These are phyloP conservation scores for Taphrina sp. DNA, from an alignment of 1,139 yeast genomes.

Conservation along the genomic window DNA sequence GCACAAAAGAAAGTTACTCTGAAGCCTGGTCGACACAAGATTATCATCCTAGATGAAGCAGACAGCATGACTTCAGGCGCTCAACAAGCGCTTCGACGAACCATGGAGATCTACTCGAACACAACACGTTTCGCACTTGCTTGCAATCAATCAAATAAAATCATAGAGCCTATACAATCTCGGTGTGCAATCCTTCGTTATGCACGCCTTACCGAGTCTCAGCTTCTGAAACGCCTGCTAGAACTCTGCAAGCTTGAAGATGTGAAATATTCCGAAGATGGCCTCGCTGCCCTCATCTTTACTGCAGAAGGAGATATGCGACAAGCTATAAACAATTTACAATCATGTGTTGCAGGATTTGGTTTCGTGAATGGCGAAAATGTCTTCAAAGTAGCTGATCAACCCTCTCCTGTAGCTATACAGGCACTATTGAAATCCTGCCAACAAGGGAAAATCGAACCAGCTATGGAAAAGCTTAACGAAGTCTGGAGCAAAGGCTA, in stretches of 20 bases:
- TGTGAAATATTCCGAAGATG: constrained; percentile 81
- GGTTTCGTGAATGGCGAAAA: constrained; percentile 84
- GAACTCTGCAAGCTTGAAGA: constrained; percentile 69
- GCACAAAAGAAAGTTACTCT: constrained; percentile 85
- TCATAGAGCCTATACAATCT: constrained; percentile 93
- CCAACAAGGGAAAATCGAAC: constrained; percentile 56
- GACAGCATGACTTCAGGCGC: constrained; percentile 99
- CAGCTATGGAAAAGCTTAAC: constrained; percentile 64
- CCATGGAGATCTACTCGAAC: constrained; percentile 93
- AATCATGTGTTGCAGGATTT: constrained; percentile 91
- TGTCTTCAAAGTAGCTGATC: constrained; percentile 92
- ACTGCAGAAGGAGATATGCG: constrained; percentile 99
- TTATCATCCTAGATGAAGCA: constrained; percentile 88
- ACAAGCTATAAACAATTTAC: constrained; percentile 91
- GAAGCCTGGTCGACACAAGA: constrained; percentile 78
- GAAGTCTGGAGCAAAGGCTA: constrained; percentile 86
- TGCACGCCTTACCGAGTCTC: constrained; percentile 75
- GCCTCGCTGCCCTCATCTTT: constrained; percentile 88
- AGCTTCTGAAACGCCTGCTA: constrained; percentile 72
- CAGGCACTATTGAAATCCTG: constrained; percentile 68
- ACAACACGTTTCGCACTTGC: constrained; percentile 97
- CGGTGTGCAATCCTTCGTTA: constrained; percentile 94
- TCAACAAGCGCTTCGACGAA: constrained; percentile 92
- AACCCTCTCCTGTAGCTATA: constrained; percentile 90
- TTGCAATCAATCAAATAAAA: constrained; percentile 89